A percentile compares a stretch with the other conserved stretches of the same genome.
Conservation (phyloP, 2,329 filamentous ascomycete species). For the Neofusicoccum sp. region DNA sequence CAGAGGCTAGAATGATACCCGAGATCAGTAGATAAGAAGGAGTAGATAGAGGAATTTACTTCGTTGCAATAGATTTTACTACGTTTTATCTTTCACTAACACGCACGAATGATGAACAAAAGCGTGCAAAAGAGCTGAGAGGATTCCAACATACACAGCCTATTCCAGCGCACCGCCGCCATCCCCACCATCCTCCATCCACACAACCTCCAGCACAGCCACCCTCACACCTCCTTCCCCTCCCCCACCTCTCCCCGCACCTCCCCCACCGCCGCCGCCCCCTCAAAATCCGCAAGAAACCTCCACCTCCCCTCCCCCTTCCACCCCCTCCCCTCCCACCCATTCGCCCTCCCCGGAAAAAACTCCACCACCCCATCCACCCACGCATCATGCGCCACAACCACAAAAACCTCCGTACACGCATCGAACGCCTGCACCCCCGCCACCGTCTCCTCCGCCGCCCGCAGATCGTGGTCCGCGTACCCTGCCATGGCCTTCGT, state of each 20-base stretch:
- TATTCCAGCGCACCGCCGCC: no score
- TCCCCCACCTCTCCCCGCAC: conserved; percentile 24
- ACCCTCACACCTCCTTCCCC: conserved; percentile 16
- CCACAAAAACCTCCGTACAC: conserved; percentile 25
- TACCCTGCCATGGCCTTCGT: background rate
- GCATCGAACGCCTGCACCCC: conserved; percentile 27
- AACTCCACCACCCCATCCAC: conserved; percentile 26
- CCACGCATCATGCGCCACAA: conserved; percentile 30
- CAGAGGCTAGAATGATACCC: no score
- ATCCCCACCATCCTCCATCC: no score
- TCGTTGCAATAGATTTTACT: no score
- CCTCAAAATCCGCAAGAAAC: conserved; percentile 23
- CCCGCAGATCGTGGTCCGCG: background rate
- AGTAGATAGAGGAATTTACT: no score
- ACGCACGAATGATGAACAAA: no score
- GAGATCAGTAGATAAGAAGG: no score
- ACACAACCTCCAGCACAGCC: no score
- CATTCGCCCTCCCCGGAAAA: conserved; percentile 26
- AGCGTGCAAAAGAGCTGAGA: no score
- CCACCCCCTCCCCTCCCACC: conserved; percentile 27
- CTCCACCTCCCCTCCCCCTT: conserved; percentile 26
- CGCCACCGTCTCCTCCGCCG: conserved; percentile 24
- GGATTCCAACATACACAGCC: no score
- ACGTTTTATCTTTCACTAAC: no score
- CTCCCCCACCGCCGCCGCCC: conserved; percentile 27